Conservation (phyloP, 805 yeast species). For the Candida ulmi region DNA sequence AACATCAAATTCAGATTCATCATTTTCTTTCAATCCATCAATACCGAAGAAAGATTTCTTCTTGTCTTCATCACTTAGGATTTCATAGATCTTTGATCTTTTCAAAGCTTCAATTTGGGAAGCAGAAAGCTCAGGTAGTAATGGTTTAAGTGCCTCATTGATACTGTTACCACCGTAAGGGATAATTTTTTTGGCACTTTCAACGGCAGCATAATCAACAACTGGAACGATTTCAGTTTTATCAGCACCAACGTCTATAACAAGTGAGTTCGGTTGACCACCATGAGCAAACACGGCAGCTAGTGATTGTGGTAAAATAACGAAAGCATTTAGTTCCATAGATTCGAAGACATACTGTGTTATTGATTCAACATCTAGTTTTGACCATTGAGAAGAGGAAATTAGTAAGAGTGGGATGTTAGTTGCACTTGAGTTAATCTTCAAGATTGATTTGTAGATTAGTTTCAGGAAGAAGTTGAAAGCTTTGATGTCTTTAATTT, state of each 20-base stretch:
- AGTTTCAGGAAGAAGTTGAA: constrained; percentile 53
- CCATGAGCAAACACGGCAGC: constrained; percentile 75
- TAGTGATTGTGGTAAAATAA: constrained; percentile 61
- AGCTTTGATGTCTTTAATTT: constrained; percentile 63
- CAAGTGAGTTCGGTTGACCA: constrained; percentile 55
- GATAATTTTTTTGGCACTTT: constrained; percentile 45
- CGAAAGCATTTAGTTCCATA: constrained; percentile 65
- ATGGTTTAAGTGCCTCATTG: constrained; percentile 42
- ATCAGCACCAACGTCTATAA: constrained; percentile 75
- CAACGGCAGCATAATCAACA: constrained; percentile 61
- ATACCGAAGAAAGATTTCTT: constrained; percentile 56
- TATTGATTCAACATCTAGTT: constrained; percentile 57
- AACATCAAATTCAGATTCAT: constrained; percentile 78
- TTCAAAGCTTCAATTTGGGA: constrained; percentile 73
- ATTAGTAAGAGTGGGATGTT: constrained; percentile 69
- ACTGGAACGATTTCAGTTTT: constrained; percentile 77
- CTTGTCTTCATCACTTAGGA: constrained; percentile 62
- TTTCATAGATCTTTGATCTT: constrained; percentile 70
- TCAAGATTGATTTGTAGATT: constrained; percentile 40
- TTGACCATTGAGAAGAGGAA: constrained; percentile 66
- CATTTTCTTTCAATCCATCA: constrained; percentile 42
- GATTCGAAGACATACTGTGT: constrained; percentile 73
- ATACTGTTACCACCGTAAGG: constrained; percentile 61
- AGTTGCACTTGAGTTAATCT: constrained; percentile 23
- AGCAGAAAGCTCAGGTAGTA: constrained; percentile 52